phyloP scores from a whole-genome alignment of 352 stramenopile species.

The Globisporangium radiosum region DNA sequence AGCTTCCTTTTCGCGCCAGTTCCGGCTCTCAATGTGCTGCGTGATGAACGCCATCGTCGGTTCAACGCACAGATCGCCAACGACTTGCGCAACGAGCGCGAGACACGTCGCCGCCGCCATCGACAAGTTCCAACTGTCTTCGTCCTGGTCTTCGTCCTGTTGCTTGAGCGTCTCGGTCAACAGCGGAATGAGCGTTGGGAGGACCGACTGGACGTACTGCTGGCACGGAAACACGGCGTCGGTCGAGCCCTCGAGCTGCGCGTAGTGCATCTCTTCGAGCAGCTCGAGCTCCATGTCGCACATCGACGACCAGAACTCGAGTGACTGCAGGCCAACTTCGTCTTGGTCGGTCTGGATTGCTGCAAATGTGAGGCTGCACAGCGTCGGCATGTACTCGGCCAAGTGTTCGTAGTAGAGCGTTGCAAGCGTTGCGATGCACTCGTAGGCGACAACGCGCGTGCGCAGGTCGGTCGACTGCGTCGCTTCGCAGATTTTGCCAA shows the following conservation, averaged over 20 bases:
- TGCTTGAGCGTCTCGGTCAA: slow-evolving; percentile 92
- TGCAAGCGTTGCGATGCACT: slow-evolving; percentile 93
- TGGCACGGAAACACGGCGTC: slow-evolving; percentile 66
- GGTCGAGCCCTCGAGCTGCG: slow-evolving; percentile 40
- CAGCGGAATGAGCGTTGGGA: slow-evolving; percentile 87
- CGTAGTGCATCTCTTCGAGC: slow-evolving; percentile 89
- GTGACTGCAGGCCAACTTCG: slow-evolving; percentile 91
- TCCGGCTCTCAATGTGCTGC: slow-evolving; percentile 90
- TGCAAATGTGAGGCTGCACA: slow-evolving; percentile 94
- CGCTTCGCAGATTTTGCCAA: slow-evolving; percentile 93
- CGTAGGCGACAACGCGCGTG: slow-evolving; percentile 90
- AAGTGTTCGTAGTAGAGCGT: slow-evolving; percentile 97
- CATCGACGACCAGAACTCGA: slow-evolving; percentile 98
- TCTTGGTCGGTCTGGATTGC: slow-evolving; percentile 91
- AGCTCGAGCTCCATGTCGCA: slow-evolving; percentile 94
- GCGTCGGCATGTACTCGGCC: slow-evolving; percentile 91
- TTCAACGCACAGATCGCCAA: slow-evolving; percentile 90
- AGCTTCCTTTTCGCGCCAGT: slow-evolving; percentile 95
- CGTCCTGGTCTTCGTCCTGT: slow-evolving; percentile 92
- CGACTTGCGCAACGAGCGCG: slow-evolving; percentile 87
- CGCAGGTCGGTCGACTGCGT: slow-evolving; percentile 88
- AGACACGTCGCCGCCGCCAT: slow-evolving; percentile 94
- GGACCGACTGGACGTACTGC: slow-evolving; percentile 85
- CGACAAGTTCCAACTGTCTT: slow-evolving; percentile 93
- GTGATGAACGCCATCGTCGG: slow-evolving; percentile 93